A percentile compares a stretch with the other conserved stretches of the same genome.
These are phyloP conservation scores for Dimargaris verticillata DNA, from an alignment of 192 early-diverging fungal genomes.

Conservation along the genomic window DNA sequence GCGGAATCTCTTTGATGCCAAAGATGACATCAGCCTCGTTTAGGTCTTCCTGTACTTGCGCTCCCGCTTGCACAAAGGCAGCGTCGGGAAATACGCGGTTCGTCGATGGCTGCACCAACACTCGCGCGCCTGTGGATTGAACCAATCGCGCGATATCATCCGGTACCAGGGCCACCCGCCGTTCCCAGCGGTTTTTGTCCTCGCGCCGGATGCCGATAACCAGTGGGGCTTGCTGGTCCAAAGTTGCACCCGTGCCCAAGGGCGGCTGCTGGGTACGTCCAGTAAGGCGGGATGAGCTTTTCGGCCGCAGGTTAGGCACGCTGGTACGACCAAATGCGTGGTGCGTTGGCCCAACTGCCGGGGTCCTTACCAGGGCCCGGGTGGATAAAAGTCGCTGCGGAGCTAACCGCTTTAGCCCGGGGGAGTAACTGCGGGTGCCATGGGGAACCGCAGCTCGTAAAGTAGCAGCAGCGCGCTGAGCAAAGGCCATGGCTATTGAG, in stretches of 20 bases:
- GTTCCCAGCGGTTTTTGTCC: conserved; percentile 95
- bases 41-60: conserved; percentile 72
- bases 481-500: no score
- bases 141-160: conserved; percentile 69
- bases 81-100: conserved; percentile 83
- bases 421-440: no score
- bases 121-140: conserved; percentile 60
- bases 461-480: no score
- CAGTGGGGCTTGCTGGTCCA: background rate
- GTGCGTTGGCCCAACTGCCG: background rate
- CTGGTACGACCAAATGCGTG: background rate
- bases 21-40: conserved; percentile 76
- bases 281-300: background rate
- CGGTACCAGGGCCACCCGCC: conserved; percentile 80
- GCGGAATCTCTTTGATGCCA: conserved; percentile 93
- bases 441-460: no score
- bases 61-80: conserved; percentile 69
- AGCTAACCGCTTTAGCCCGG: no score
- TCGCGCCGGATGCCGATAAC: conserved; percentile 75
- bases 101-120: conserved; percentile 83
- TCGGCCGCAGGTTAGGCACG: background rate
- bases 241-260: no score
- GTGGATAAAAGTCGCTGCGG: no score
- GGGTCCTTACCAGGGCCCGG: no score
- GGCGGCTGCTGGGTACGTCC: no score